These are phyloP conservation scores for Arachis monticola DNA, from an alignment of 331 rosid species.

Conservation along the genomic window DNA sequence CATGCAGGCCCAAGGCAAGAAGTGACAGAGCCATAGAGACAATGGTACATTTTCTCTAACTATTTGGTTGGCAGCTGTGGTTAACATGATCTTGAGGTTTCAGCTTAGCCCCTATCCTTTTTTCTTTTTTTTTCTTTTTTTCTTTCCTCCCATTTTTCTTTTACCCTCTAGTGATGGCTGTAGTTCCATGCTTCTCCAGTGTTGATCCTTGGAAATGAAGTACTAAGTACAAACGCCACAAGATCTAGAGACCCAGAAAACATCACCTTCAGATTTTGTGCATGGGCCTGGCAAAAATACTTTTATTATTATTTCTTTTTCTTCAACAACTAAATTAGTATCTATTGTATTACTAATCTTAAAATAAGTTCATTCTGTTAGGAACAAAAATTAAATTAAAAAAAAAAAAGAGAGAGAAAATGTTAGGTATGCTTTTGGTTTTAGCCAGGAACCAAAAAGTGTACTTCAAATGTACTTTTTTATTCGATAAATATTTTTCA, in stretches of 20 bases:
- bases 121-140: background rate
- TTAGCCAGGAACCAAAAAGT: too few relatives aligned
- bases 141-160: background rate
- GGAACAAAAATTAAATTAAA: too few relatives aligned
- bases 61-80: conserved; percentile 33
- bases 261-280: background rate
- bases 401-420: too few relatives aligned
- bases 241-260: conserved; percentile 34
- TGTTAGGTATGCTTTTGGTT: too few relatives aligned
- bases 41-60: conserved; percentile 31
- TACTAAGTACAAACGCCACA: background rate
- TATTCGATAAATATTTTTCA: too few relatives aligned
- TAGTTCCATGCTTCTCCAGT: background rate
- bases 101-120: conserved; percentile 14
- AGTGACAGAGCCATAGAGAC: conserved; percentile 31
- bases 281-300: too few relatives aligned
- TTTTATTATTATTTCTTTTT: too few relatives aligned
- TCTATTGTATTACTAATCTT: too few relatives aligned
- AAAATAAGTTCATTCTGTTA: too few relatives aligned
- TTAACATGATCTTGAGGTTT: conserved; percentile 41
- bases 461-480: too few relatives aligned
- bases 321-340: too few relatives aligned
- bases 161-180: background rate
- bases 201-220: background rate
- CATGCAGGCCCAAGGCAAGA: conserved; percentile 57